These are phyloP conservation scores for Musa beccarii DNA, from an alignment of 176 grass and related monocot genomes.

Conservation along the genomic window DNA sequence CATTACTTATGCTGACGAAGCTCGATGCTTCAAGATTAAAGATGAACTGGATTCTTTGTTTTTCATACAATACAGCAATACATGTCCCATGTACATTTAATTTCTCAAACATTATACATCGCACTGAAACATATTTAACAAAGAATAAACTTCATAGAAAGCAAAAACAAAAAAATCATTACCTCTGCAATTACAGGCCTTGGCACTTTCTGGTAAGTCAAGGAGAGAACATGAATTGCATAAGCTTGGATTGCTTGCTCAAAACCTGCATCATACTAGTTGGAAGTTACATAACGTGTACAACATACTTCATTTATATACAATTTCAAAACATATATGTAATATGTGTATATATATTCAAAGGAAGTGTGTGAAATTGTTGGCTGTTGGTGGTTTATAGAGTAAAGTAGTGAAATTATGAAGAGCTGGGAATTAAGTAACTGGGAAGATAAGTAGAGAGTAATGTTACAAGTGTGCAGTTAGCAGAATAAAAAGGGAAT, in stretches of 20 bases:
- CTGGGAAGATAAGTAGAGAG: no score
- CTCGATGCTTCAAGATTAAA: no score
- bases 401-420: neutral
- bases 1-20: no score
- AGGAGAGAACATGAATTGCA: slow-evolving; percentile 79
- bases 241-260: slow-evolving; percentile 93
- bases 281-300: neutral
- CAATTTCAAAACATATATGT: no score
- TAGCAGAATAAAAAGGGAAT: neutral
- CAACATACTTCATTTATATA: neutral
- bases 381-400: neutral
- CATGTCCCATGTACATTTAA: no score
- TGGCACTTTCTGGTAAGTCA: slow-evolving; percentile 97
- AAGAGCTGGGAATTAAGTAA: no score
- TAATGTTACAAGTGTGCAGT: no score
- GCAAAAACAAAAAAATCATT: neutral
- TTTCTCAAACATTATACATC: neutral
- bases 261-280: slow-evolving; percentile 48
- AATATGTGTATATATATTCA: no score
- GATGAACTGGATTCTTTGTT: no score
- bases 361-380: neutral
- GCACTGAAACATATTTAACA: neutral
- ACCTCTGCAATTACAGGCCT: slow-evolving; percentile 94
- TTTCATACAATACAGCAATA: no score
- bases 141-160: neutral